Evolutionary conservation across 495 filamentous ascomycete genomes (phyloP).

Genomic region (Xylaria sp.): DNA sequence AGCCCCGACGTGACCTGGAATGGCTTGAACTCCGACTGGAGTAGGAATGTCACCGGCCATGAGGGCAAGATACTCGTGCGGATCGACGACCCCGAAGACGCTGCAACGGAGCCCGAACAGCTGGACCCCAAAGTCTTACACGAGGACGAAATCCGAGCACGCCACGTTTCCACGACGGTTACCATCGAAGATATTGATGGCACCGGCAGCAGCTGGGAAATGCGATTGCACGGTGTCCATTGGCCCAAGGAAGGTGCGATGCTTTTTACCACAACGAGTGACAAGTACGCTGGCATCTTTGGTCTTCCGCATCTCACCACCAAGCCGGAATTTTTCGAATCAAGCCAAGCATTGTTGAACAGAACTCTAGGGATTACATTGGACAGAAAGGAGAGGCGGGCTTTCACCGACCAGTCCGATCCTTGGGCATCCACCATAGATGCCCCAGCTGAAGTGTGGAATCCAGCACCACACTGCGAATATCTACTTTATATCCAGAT

Average conservation of each 20-base stretch:
- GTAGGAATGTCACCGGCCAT: slow-evolving; percentile 70
- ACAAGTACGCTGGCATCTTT: slow-evolving; percentile 91
- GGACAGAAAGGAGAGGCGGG: slow-evolving; percentile 61
- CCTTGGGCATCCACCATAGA: slow-evolving; percentile 67
- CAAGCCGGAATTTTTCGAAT: slow-evolving; percentile 67
- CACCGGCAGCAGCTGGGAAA: slow-evolving; percentile 73
- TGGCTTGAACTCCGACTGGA: slow-evolving; percentile 58
- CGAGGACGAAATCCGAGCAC: slow-evolving; percentile 44
- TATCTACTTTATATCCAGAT: slow-evolving; percentile 88
- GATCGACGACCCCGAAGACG: slow-evolving; percentile 56
- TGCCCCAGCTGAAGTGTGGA: slow-evolving; percentile 62
- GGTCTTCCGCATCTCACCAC: slow-evolving; percentile 83
- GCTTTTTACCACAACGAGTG: slow-evolving; percentile 83
- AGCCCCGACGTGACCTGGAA: slow-evolving; percentile 51
- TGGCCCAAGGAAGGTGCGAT: slow-evolving; percentile 77
- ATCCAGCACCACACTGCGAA: slow-evolving; percentile 79
- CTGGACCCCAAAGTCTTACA: slow-evolving; percentile 35
- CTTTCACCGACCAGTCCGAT: slow-evolving; percentile 56
- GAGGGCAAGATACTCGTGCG: slow-evolving; percentile 61
- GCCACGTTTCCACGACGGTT: slow-evolving; percentile 69
- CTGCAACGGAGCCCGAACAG: slow-evolving; percentile 35
- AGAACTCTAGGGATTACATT: slow-evolving; percentile 73
- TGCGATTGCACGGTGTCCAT: slow-evolving; percentile 82
- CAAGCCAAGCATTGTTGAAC: slow-evolving; percentile 72
- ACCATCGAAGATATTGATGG: slow-evolving; percentile 73